phyloP scores from a whole-genome alignment of 192 early-diverging fungal genomes.

The Backusella liffmaniae region DNA sequence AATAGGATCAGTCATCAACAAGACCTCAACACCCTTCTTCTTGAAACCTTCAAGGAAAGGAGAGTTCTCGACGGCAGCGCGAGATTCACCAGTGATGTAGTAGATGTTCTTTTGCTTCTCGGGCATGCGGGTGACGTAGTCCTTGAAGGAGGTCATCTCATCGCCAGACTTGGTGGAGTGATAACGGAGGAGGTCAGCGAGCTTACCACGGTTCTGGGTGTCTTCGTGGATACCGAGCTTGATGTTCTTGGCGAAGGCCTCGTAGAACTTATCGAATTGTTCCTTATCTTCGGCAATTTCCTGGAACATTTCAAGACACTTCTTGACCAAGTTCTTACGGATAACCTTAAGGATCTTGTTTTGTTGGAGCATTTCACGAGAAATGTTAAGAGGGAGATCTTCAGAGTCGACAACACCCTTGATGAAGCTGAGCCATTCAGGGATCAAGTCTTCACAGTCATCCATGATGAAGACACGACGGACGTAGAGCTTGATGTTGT shows the following conservation, averaged over 20 bases:
- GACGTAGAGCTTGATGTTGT: conserved; percentile 99
- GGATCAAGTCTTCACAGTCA: conserved; percentile 99
- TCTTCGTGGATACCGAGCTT: conserved; percentile 99
- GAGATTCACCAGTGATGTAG: conserved; percentile 97
- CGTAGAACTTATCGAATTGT: conserved; percentile 99
- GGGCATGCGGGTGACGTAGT: conserved; percentile 99
- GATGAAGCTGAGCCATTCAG: conserved; percentile 99
- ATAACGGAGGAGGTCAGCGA: conserved; percentile 96
- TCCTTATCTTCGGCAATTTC: conserved; percentile 99
- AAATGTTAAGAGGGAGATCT: conserved; percentile 99
- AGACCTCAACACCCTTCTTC: conserved; percentile 99
- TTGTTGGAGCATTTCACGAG: conserved; percentile 99
- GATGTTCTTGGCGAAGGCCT: conserved; percentile 99
- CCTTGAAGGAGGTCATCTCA: conserved; percentile 97
- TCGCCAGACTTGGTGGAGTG: conserved; percentile 99
- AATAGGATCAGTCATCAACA: conserved; percentile 99
- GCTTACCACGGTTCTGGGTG: conserved; percentile 93
- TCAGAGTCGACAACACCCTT: conserved; percentile 99
- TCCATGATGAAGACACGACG: conserved; percentile 99
- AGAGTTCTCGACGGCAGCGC: conserved; percentile 91
- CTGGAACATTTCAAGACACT: conserved; percentile 97
- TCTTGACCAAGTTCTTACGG: conserved; percentile 99
- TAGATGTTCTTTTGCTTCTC: conserved; percentile 99
- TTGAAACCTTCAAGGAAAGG: conserved; percentile 99
- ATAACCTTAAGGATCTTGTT: conserved; percentile 99